phyloP scores from a whole-genome alignment of 805 yeast genomes.

The Wickerhamiella sergipiensis region DNA sequence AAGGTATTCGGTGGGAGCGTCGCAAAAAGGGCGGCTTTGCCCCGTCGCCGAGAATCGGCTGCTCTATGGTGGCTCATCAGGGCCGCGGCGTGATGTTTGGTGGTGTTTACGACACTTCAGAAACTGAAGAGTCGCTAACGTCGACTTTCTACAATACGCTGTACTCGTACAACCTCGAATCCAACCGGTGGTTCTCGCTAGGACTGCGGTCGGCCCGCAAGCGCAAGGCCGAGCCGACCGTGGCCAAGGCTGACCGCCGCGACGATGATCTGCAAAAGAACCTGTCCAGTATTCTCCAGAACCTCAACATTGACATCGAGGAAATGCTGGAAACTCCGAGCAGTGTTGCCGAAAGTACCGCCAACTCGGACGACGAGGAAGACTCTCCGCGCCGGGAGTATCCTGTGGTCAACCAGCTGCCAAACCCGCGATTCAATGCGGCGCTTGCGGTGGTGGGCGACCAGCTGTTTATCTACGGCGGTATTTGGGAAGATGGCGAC shows the following conservation, averaged over 20 bases:
- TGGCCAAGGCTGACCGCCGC: constrained; percentile 32
- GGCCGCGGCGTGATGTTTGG: constrained; percentile 91
- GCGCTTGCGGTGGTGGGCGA: constrained; percentile 78
- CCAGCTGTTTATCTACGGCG: constrained; percentile 72
- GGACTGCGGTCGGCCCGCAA: constrained; percentile 48
- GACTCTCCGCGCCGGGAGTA: constrained; percentile 33
- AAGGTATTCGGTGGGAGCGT: constrained; percentile 74
- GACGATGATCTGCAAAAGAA: constrained; percentile 75
- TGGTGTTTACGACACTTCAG: constrained; percentile 90
- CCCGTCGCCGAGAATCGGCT: constrained; percentile 91
- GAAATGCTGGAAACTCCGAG: constrained; percentile 11
- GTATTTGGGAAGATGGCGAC: constrained; percentile 81
- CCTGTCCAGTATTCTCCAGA: constrained; percentile 35
- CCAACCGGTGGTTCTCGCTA: constrained; percentile 77
- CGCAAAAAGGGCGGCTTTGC: constrained; percentile 79
- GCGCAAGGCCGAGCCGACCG: constrained; percentile 32
- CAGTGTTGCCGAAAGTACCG: constrained; percentile 31
- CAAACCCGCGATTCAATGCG: constrained; percentile 84
- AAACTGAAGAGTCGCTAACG: constrained; percentile 82
- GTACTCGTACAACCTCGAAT: constrained; percentile 69
- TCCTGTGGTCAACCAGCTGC: constrained; percentile 47
- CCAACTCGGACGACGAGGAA: constrained; percentile 27
- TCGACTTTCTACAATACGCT: constrained; percentile 73
- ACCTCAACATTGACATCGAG: constrained; percentile 19
- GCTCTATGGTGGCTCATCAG: constrained; percentile 75